phyloP scores from a whole-genome alignment of 2,329 filamentous ascomycete genomes.

The Fulvia fulva region DNA sequence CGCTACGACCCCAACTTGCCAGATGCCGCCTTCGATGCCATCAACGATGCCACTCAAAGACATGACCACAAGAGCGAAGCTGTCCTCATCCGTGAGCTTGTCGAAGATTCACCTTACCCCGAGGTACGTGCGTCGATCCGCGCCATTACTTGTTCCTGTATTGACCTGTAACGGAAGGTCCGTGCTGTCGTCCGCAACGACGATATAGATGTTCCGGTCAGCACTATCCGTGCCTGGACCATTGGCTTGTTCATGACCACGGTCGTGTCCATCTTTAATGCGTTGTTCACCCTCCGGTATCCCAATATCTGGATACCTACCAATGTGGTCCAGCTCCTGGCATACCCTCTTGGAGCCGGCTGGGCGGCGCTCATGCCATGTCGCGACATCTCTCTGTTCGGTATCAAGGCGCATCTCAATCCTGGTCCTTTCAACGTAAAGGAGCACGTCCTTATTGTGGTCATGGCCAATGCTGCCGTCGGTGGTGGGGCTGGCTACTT shows the following conservation, averaged over 20 bases:
- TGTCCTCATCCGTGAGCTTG: constrained; percentile 56
- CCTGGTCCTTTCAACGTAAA: constrained; percentile 48
- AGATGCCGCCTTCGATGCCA: constrained; percentile 58
- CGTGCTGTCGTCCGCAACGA: constrained; percentile 62
- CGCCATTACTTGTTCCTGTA: neutral
- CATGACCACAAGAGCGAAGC: constrained; percentile 55
- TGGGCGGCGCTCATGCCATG: constrained; percentile 48
- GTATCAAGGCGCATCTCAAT: constrained; percentile 42
- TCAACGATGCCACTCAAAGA: constrained; percentile 55
- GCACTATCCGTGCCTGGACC: constrained; percentile 61
- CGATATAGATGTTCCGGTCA: constrained; percentile 61
- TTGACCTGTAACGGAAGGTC: constrained; percentile 15
- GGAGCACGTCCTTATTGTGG: constrained; percentile 28
- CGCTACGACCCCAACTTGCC: constrained; percentile 63
- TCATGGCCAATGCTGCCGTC: constrained; percentile 51
- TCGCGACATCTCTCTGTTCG: constrained; percentile 57
- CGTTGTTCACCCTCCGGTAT: constrained; percentile 87
- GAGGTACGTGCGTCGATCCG: constrained; percentile 48
- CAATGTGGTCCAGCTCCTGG: constrained; percentile 78
- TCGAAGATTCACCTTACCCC: constrained; percentile 65
- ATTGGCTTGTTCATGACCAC: constrained; percentile 60
- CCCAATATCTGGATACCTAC: constrained; percentile 84
- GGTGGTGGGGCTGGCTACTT: constrained; percentile 25
- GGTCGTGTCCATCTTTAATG: constrained; percentile 59
- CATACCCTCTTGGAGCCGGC: constrained; percentile 74